Percentiles rank a stretch among this genome's conserved stretches.
Evolutionary conservation across 1,139 yeast species (phyloP).

Genomic region (Spencermartinsiella ligniputridi): DNA sequence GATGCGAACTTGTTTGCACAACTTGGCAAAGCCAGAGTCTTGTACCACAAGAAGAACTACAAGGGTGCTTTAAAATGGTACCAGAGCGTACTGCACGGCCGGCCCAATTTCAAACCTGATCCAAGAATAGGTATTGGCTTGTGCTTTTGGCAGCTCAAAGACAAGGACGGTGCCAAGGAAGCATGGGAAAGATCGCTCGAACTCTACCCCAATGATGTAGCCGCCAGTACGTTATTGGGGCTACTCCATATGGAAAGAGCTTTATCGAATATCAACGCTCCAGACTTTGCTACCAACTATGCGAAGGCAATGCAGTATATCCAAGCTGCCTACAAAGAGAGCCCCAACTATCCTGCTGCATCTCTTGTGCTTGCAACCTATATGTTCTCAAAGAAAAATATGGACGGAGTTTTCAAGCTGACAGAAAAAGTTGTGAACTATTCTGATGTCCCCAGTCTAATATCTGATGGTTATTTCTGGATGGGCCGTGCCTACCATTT

Average conservation of each 20-base stretch:
- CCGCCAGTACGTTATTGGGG: slow-evolving; percentile 63
- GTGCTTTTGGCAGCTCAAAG: slow-evolving; percentile 87
- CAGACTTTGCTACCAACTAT: slow-evolving; percentile 34
- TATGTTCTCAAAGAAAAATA: slow-evolving; percentile 58
- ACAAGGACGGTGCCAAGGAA: slow-evolving; percentile 64
- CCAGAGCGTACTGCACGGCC: slow-evolving; percentile 72
- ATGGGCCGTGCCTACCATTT: slow-evolving; percentile 71
- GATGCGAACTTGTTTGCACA: slow-evolving; percentile 67
- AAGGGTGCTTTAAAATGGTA: slow-evolving; percentile 70
- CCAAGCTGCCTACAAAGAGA: slow-evolving; percentile 36
- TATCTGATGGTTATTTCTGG: slow-evolving; percentile 85
- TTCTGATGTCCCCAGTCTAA: slow-evolving; percentile 40
- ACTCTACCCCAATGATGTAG: slow-evolving; percentile 55
- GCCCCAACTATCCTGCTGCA: slow-evolving; percentile 40
- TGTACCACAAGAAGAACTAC: slow-evolving; percentile 69
- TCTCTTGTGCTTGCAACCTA: slow-evolving; percentile 47
- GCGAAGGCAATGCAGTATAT: slow-evolving; percentile 34
- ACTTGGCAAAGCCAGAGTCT: slow-evolving; percentile 78
- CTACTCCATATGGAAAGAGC: slow-evolving; percentile 66
- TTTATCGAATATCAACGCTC: slow-evolving; percentile 36
- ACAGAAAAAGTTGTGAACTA: slow-evolving; percentile 47
- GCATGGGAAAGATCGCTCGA: slow-evolving; percentile 83
- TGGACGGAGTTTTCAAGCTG: slow-evolving; percentile 53
- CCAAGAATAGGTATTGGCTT: slow-evolving; percentile 94
- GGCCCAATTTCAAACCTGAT: slow-evolving; percentile 78